A percentile compares a stretch with the other conserved stretches of the same genome.
phyloP scores from a whole-genome alignment of 805 yeast species.

The Candida golubevii region DNA sequence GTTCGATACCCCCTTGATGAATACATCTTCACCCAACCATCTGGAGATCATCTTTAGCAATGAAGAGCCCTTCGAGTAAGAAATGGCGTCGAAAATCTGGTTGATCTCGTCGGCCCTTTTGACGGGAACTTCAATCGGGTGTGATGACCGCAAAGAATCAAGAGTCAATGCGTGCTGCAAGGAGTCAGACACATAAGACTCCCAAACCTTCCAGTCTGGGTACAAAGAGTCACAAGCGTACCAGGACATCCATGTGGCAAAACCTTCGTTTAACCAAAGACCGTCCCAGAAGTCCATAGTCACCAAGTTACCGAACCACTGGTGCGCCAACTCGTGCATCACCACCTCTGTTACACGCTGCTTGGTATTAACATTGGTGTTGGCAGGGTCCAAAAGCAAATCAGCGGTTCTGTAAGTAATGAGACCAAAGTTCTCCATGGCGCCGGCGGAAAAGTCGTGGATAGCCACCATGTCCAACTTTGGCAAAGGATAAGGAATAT shows the following conservation, averaged over 20 bases:
- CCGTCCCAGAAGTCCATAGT: slow-evolving; percentile 95
- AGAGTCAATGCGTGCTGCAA: slow-evolving; percentile 70
- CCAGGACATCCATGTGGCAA: slow-evolving; percentile 92
- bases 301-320: slow-evolving; percentile 87
- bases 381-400: slow-evolving; percentile 65
- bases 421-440: slow-evolving; percentile 86
- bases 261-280: slow-evolving; percentile 84
- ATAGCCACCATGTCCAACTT: slow-evolving; percentile 80
- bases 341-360: slow-evolving; percentile 82
- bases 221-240: slow-evolving; percentile 69
- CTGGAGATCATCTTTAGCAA: slow-evolving; percentile 73
- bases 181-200: slow-evolving; percentile 72
- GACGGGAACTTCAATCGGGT: slow-evolving; percentile 82
- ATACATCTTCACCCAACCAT: slow-evolving; percentile 74
- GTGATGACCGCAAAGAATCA: slow-evolving; percentile 79
- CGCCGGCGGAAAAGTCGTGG: slow-evolving; percentile 82
- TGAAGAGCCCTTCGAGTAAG: slow-evolving; percentile 78
- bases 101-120: slow-evolving; percentile 73
- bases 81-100: slow-evolving; percentile 81
- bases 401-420: slow-evolving; percentile 78
- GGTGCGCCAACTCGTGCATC: slow-evolving; percentile 87
- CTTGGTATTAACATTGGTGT: slow-evolving; percentile 58
- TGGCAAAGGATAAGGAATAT: slow-evolving; percentile 73
- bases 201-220: slow-evolving; percentile 88
- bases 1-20: slow-evolving; percentile 74